phyloP scores from a whole-genome alignment of 805 yeast species.

The Ogataea glucozyma region DNA sequence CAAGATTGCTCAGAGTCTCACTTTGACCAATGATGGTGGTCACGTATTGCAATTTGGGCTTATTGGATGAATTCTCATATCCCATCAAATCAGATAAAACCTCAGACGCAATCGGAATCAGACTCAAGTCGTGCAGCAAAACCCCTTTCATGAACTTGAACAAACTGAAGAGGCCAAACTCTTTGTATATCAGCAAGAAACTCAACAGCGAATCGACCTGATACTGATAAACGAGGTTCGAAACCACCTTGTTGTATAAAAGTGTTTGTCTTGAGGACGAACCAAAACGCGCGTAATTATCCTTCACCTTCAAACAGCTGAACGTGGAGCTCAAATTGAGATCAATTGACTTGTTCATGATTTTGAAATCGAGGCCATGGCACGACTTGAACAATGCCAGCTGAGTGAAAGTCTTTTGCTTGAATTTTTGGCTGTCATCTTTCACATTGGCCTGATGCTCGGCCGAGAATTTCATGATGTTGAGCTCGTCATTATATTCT shows the following conservation, averaged over 20 bases:
- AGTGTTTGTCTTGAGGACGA: constrained; percentile 12
- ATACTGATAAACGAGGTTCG: constrained; percentile 16
- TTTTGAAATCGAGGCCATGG: constrained; percentile 28
- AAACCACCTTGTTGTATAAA: constrained; percentile 9
- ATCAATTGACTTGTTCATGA: constrained; percentile 28
- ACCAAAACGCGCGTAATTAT: constrained; percentile 21
- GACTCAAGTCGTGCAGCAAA: constrained; percentile 35
- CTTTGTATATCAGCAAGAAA: constrained; percentile 29
- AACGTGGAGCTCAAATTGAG: constrained; percentile 26
- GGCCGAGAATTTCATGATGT: constrained; percentile 22
- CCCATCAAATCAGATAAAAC: constrained; percentile 27
- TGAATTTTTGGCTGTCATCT: constrained; percentile 25
- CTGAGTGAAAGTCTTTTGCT: constrained; percentile 26
- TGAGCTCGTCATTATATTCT: constrained; percentile 22
- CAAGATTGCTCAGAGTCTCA: constrained; percentile 30
- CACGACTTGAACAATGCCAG: constrained; percentile 30
- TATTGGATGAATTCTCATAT: constrained; percentile 11
- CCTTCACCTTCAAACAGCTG: constrained; percentile 22
- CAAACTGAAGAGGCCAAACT: constrained; percentile 43
- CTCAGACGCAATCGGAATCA: constrained; percentile 30
- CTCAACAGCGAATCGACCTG: constrained; percentile 24
- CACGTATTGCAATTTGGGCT: constrained; percentile 17
- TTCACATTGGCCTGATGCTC: constrained; percentile 14
- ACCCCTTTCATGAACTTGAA: constrained; percentile 37
- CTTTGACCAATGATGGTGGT: constrained; percentile 27